These are phyloP conservation scores for Trichophyton equinum DNA, from an alignment of 2,329 filamentous ascomycete genomes.

Conservation along the genomic window DNA sequence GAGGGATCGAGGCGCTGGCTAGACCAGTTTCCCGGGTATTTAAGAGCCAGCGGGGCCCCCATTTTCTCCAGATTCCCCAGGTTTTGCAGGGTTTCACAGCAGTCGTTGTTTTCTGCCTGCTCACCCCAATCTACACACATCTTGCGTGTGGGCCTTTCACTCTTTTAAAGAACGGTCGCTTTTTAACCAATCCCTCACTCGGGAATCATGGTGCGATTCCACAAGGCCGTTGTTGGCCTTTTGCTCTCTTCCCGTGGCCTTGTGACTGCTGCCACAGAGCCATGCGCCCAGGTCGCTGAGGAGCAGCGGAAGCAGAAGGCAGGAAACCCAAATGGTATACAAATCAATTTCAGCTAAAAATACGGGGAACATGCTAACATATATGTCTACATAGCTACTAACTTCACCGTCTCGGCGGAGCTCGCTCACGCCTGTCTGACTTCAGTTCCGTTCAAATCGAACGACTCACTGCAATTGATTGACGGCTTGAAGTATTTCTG, in stretches of 20 bases:
- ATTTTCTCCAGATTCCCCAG: no score
- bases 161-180: no score
- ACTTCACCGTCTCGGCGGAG: slow-evolving; percentile 11
- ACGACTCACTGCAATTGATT: slow-evolving; percentile 14
- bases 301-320: neutral
- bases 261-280: neutral
- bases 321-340: neutral
- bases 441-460: slow-evolving; percentile 16
- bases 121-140: no score
- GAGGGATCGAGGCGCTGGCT: no score
- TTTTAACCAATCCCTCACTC: no score
- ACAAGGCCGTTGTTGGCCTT: neutral
- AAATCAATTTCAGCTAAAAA: no score
- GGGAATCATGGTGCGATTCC: neutral
- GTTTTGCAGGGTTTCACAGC: no score
- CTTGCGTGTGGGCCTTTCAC: no score
- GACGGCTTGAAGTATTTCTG: slow-evolving; percentile 16
- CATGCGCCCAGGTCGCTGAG: neutral
- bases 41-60: no score
- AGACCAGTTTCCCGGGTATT: no score
- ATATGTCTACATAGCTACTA: neutral
- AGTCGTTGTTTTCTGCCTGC: no score
- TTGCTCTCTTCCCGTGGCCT: neutral
- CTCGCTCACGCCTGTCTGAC: slow-evolving; percentile 16
- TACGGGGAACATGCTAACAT: neutral